These are phyloP conservation scores for Aspergillus steynii DNA, from an alignment of 495 filamentous ascomycete genomes.

Conservation along the genomic window DNA sequence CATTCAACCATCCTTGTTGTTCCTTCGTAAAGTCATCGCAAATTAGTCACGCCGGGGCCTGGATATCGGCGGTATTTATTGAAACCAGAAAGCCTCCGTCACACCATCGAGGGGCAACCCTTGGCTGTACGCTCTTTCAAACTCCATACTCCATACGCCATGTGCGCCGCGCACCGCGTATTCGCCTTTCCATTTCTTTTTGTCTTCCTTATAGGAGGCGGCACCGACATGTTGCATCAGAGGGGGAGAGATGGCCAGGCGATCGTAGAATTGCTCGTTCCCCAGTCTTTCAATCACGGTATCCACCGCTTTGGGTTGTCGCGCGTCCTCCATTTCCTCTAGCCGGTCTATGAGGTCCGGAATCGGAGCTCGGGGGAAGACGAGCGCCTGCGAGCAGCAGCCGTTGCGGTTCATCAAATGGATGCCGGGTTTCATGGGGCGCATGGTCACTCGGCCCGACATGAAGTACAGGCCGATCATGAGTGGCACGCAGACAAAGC, in stretches of 20 bases:
- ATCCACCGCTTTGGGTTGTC: slow-evolving; percentile 22
- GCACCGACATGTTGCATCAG: slow-evolving; percentile 35
- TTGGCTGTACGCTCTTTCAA: slow-evolving; percentile 21
- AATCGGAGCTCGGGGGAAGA: slow-evolving; percentile 30
- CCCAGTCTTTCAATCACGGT: slow-evolving; percentile 25
- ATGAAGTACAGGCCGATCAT: slow-evolving; percentile 38
- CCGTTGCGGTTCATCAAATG: slow-evolving; percentile 36
- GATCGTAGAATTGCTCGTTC: slow-evolving; percentile 16
- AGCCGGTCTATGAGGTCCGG: slow-evolving; percentile 23
- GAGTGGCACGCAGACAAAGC: slow-evolving; percentile 30
- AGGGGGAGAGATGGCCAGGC: slow-evolving; percentile 27
- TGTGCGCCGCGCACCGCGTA: slow-evolving; percentile 26
- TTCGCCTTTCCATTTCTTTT: slow-evolving; percentile 17
- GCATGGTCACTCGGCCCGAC: slow-evolving; percentile 39
- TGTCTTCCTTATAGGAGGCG: slow-evolving; percentile 27
- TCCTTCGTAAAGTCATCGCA: not conserved
- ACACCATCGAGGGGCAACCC: not conserved
- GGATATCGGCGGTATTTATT: not conserved
- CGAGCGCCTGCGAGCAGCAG: slow-evolving; percentile 40
- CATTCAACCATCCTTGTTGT: not conserved
- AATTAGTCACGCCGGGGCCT: not conserved
- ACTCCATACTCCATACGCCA: slow-evolving; percentile 34
- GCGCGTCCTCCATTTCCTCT: slow-evolving; percentile 14
- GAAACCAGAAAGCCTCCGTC: not conserved
- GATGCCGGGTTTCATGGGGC: slow-evolving; percentile 32